Base-by-base conservation (phyloP, 352 stramenopile genomes). In the Globisporangium alternatum region DNA sequence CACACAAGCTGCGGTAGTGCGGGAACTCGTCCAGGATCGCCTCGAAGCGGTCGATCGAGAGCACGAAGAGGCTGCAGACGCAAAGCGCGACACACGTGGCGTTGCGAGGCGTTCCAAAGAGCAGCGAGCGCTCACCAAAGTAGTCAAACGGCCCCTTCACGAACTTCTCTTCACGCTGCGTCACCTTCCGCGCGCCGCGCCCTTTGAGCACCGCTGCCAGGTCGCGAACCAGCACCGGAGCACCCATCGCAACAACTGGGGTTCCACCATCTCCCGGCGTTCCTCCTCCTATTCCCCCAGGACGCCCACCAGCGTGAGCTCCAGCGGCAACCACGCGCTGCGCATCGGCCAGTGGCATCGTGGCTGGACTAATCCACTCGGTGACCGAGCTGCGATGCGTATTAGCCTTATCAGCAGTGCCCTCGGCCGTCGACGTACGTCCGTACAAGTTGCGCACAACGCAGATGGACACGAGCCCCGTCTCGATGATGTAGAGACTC, bases 141-240 rank as follows among this genome's bases (percentile, higher is more conserved):
- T 84, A 90, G 66, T 92, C 83, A 65, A 86, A 90, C 48, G 80
- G 76, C 2, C 80, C 81, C 58, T 90, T 90, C 60, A 91, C 76
- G 60, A 88, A 83, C 69, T 85, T 86, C 62, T 83, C 69, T 57
- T 78, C 74, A n/a, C 72, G 63, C 64, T 81, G 35, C n/a, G 37
- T 52, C 30, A 44, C 47, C 28, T 75, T 74, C 43, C 62, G 54
- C 7, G 13, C 15, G n/a, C 15, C 22, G 3, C 52, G 33, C 1
- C 15, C n/a, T 37, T 30, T 45, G 39, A 51, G 12, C 21, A 25
- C 12, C 1, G 60, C 8, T 6, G 30, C 22, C 25, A 66, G 5
- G 28, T 57, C 35, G 8, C 41, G 33, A n/a, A 58, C 25, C 37
- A 37, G 13, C 1, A 9, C 19, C 15, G 13, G 12, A 30, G 15